Evolutionary conservation across 805 yeast genomes (phyloP), one percentile per base, ranked within the genome.

Genomic region (Ogataea salicorniae): DNA sequence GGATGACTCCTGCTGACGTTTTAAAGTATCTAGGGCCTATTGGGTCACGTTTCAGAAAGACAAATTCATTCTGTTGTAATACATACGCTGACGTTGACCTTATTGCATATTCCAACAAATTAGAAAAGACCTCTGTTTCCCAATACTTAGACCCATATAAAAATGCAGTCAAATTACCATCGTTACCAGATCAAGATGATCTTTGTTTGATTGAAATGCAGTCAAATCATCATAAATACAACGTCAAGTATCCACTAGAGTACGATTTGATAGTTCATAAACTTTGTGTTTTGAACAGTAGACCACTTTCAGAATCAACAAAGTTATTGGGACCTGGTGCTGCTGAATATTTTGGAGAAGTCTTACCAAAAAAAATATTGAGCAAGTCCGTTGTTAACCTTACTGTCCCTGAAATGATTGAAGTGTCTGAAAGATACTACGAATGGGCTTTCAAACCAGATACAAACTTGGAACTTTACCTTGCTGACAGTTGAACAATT

Each of bases 361-460:
- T 61, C 6, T 64, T 75, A 13, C 61, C 76, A 2, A 43, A 49
- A 14, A 70, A 67, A 0, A 43, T 83, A 2, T 57, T 79, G 44
- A 60, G 74, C 15, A 77, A 72, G 50, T 60, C 62, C 4, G 76
- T 84, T 1, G 63, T 68, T 15, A 74, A 76, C 4, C 67, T 90
- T 41, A 69, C 80, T 0, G 59, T 68, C 2, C 77, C 76, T 1
- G 92, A 89, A n/a, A 70, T 84, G 50, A 48, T 70, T 6, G 54
- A 62, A 6, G 60, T 91, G 6, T 71, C 81, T 9, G 64, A 75
- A 3, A 71, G 67, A 2, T 88, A 84, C 60, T 73, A 71, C 38
- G 58, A 67, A 14, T 92, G 97, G 98, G 94, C 97, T 0, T 92
- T 90, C 71, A 89, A 83, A 63, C 97, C 68, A 3, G 54, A 62